Evolutionary conservation across 371 early-diverging fungal species (phyloP), one percentile per base, ranked within the genome.

Genomic region (Mucor piriformis): DNA sequence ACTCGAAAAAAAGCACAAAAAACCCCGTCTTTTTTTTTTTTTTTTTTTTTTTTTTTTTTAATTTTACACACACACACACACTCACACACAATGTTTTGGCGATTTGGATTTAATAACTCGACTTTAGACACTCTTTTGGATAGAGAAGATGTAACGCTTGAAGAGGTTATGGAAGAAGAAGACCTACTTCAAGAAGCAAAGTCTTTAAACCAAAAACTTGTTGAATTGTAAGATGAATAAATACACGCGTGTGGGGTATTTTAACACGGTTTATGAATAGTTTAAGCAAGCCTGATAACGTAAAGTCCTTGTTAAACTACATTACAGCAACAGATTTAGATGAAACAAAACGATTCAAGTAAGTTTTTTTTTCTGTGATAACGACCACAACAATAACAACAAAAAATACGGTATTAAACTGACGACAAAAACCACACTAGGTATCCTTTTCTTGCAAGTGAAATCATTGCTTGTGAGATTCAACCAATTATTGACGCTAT

Each of bases 161-260:
- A 89, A 42, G 91, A 90, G 60, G 71, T 92, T 49, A 73, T 92
- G 43, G 89, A 89, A 59, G 90, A 91, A 63, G 91, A 91, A 57
- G 92, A 92, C 69, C 72, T 92, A 58, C 76, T 92, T 51, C 93
- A 92, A 74, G 91, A 92, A 72, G 87, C 87, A 79, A 92, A 92
- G 67, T 72, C 85, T n/a, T 85, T 86, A 50, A 91, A 89, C 68
- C 73, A 84, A 49, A 87, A 88, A 65, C 85, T 92, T 40, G 77
- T 92, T 51, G 88, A 90, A 56, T 91, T 86, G 92, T 92, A 85
- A 70, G 38, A 25, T 18, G 20, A 21, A 3, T 24, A 24, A 25
- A 47, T n/a, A 29, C 27, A 8, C 71, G 40, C 59, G 38, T 25
- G 25, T 2, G 3, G 20, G 12, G 29, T 29, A 6, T 8, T 6